Evolutionary conservation across 345 rosid genomes (phyloP), one percentile per base, ranked within the genome.

Genomic region (Pugionium cornutum): DNA sequence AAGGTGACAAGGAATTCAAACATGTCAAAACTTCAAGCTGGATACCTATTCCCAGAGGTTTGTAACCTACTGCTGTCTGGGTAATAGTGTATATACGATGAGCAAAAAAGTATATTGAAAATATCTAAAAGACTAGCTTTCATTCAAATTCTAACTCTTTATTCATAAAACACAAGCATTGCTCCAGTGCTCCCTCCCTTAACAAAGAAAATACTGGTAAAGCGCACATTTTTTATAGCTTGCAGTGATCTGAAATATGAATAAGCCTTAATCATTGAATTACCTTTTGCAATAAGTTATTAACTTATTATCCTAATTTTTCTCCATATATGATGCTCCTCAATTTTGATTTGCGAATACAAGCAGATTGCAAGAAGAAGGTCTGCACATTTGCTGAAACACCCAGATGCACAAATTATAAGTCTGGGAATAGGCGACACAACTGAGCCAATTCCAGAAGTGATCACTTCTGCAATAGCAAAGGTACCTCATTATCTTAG

Each of bases 351-450:
- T 39, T 39, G 31, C 41, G 25, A 36, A 27, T 51, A 67, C 64
- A 58, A 75, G 33, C 62, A 94, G 99, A 77, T 90, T 80, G 96
- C 89, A 47, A 82, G 96, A 60, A 85, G 96, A 77, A 87, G 84
- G 80, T 70, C 81, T 70, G 92, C 97, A 3, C 97, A 94, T 73
- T 28, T 86, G 83, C 78, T 68, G 75, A 94, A 87, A 71, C 83
- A 83, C 60, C 97, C 99, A 6, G 90, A 86, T 70, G 97, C 96
- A 8, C 77, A 81, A 76, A 88, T 94, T 61, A 90, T 94, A 35
- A 90, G 95, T 80, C 89, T 90, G 51, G 99, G 99, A 62, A 94
- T 94, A 46, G 97, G 99, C 55, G 99, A 94, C 74, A 94, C 99
- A 33, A 90, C 97, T 6, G 96, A 94, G 76, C 99, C 99, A 49